Evolutionary conservation across 768 basidiomycete species (phyloP).

Genomic region (Leccinum incarnatum): DNA sequence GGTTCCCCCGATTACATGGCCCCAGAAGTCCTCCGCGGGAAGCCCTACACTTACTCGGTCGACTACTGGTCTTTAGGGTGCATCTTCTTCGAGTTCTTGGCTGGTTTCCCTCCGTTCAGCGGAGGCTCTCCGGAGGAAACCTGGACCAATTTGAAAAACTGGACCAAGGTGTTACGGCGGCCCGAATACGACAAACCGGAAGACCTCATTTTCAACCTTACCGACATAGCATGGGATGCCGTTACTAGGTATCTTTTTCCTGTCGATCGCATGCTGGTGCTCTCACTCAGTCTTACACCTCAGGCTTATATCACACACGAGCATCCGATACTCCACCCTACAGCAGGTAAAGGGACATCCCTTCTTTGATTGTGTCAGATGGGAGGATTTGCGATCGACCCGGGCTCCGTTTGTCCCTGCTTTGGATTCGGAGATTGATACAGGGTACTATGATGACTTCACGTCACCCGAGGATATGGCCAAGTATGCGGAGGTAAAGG

Average conservation of each 20-base stretch:
- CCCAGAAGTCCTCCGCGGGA: conserved; percentile 88
- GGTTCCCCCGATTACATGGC: conserved; percentile 99
- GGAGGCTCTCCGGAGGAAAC: conserved; percentile 96
- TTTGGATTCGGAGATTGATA: conserved; percentile 91
- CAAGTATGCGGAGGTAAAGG: conserved; percentile 97
- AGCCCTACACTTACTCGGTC: conserved; percentile 93
- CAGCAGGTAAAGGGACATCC: conserved; percentile 71
- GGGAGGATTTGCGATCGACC: conserved; percentile 74
- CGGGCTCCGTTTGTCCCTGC: conserved; percentile 92
- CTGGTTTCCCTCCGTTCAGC: conserved; percentile 97
- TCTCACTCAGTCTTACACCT: not conserved
- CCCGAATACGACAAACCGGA: conserved; percentile 96
- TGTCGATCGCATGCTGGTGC: not conserved
- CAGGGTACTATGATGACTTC: conserved; percentile 94
- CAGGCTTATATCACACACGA: conserved; percentile 86
- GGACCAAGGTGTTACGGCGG: conserved; percentile 87
- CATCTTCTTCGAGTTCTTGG: conserved; percentile 95
- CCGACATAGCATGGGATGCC: conserved; percentile 91
- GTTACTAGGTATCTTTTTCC: conserved; percentile 64
- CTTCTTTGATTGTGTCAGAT: conserved; percentile 76
- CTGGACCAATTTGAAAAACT: conserved; percentile 98
- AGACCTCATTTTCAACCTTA: conserved; percentile 94
- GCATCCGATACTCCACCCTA: conserved; percentile 73
- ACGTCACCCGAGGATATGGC: conserved; percentile 91
- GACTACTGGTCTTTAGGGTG: conserved; percentile 99